These are phyloP conservation scores for Lichenothelia convexa DNA, from an alignment of 495 filamentous ascomycete species.

Conservation along the genomic window DNA sequence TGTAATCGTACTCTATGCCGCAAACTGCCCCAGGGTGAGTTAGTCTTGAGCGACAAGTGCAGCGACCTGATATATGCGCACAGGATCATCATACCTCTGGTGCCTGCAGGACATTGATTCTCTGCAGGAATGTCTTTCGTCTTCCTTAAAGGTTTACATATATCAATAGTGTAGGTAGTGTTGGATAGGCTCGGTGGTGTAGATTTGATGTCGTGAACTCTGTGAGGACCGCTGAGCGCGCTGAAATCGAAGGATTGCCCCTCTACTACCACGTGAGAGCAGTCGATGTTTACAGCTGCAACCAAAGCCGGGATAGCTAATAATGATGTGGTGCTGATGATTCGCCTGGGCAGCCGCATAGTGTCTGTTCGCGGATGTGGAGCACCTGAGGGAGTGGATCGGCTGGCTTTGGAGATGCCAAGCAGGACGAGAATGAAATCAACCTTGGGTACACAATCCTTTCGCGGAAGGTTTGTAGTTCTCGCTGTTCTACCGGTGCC, in stretches of 20 bases:
- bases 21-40: constrained; percentile 48
- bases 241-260: constrained; percentile 44
- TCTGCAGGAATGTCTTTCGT: constrained; percentile 27
- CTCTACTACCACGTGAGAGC: constrained; percentile 39
- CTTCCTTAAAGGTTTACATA: constrained; percentile 48
- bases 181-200: constrained; percentile 34
- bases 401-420: too few relatives aligned
- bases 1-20: constrained; percentile 42
- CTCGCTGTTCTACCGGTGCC: too few relatives aligned
- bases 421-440: too few relatives aligned
- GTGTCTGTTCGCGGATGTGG: too few relatives aligned
- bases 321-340: not conserved
- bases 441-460: too few relatives aligned
- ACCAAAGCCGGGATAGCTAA: constrained; percentile 25
- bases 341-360: constrained; percentile 23
- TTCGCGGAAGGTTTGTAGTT: too few relatives aligned
- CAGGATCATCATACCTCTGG: constrained; percentile 37
- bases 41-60: not conserved
- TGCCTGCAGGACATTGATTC: constrained; percentile 41
- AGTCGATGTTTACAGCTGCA: constrained; percentile 36
- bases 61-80: not conserved
- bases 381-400: too few relatives aligned
- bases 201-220: constrained; percentile 39
- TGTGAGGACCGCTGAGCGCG: constrained; percentile 53
- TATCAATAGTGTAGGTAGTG: constrained; percentile 75